Percentiles rank a stretch among this genome's conserved stretches.
Evolutionary conservation across 2,329 filamentous ascomycete species (phyloP).

Genomic region (Sporothrix brunneoviolacea): DNA sequence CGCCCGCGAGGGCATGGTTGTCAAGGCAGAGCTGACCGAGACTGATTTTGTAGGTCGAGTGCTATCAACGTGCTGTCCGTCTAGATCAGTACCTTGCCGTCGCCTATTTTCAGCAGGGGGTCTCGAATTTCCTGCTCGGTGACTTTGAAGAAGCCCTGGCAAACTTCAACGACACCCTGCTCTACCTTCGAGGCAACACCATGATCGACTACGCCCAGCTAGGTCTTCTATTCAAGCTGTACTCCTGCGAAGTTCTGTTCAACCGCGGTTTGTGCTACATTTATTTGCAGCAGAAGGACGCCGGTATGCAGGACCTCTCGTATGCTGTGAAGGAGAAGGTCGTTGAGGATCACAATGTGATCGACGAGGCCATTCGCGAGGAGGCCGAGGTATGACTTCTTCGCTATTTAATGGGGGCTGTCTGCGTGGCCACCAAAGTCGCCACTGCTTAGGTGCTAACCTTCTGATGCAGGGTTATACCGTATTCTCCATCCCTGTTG

Average conservation of each 20-base stretch:
- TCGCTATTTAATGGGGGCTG: too few species aligned
- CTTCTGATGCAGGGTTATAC: slow-evolving; percentile 68
- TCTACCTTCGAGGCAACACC: slow-evolving; percentile 91
- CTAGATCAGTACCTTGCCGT: slow-evolving; percentile 95
- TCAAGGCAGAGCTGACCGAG: neutral
- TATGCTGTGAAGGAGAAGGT: slow-evolving; percentile 95
- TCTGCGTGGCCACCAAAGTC: too few species aligned
- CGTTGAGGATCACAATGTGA: slow-evolving; percentile 93
- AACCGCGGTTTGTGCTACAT: slow-evolving; percentile 97
- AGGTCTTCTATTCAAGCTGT: slow-evolving; percentile 90
- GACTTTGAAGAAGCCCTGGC: slow-evolving; percentile 96
- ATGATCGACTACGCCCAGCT: slow-evolving; percentile 98
- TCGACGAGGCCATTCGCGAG: slow-evolving; percentile 92
- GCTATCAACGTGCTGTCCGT: slow-evolving; percentile 83
- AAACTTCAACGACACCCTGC: slow-evolving; percentile 96
- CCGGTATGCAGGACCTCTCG: slow-evolving; percentile 81
- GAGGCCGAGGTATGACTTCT: slow-evolving; percentile 67
- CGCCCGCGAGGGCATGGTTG: too few species aligned
- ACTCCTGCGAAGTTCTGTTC: slow-evolving; percentile 95
- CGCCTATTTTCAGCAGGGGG: slow-evolving; percentile 96
- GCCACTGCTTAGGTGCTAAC: too few species aligned
- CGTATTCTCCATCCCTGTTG: slow-evolving; percentile 95
- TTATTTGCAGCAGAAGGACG: slow-evolving; percentile 85
- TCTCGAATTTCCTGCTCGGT: slow-evolving; percentile 93
- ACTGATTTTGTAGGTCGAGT: slow-evolving; percentile 63